Base-by-base conservation (phyloP, 2,329 filamentous ascomycete species). In the Aspergillus sp. region DNA sequence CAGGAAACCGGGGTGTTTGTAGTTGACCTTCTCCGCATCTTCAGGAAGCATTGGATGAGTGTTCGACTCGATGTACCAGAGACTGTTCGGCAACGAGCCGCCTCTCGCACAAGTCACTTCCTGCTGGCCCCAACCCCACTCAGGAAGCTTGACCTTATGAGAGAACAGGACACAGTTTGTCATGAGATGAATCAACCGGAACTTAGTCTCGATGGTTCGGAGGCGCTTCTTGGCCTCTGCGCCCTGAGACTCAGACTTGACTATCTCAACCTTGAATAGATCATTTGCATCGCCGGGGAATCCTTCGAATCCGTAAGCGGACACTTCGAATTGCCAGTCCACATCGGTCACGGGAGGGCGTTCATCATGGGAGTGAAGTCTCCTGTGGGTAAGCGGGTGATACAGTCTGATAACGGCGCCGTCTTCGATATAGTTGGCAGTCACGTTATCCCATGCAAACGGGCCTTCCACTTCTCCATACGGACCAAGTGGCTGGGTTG, bases 241-340 rank as follows among this genome's bases (percentile, higher is more conserved):
- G 7, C 86, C 82, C 53, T 87, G 81, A 5, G 91, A 96, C 76
- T 93, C 78, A 57, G 83, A 85, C 74, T 93, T 93, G 61, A 95
- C 79, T 64, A 98, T 98, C 65, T 98, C 93, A 43, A 98, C 77
- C 41, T 88, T 83, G 83, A 97, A 98, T 49, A 86, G 78, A 66
- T 98, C 93, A 61, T 98, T 98, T 54, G 93, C 93, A 68, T 98
- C 93, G 51, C 93, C 93, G 41, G 93, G 82, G 59, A 98, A 98
- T 3, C 93, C 93, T 64, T 96, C 89, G 57, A 95, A 97, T 33
- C 93, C 93, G 63, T 98, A 98, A 4, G 91, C 93, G 3, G 91
- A 96, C 30, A 95, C 88, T 67, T 96, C 90, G 53, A 93, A 93
- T 65, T 96, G 89, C 89, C 89, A 95, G 35, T 95, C 87, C 45